A percentile compares a stretch with the other conserved stretches of the same genome.
phyloP scores from a whole-genome alignment of 2,329 filamentous ascomycete genomes.

The Verticillium isaacii region DNA sequence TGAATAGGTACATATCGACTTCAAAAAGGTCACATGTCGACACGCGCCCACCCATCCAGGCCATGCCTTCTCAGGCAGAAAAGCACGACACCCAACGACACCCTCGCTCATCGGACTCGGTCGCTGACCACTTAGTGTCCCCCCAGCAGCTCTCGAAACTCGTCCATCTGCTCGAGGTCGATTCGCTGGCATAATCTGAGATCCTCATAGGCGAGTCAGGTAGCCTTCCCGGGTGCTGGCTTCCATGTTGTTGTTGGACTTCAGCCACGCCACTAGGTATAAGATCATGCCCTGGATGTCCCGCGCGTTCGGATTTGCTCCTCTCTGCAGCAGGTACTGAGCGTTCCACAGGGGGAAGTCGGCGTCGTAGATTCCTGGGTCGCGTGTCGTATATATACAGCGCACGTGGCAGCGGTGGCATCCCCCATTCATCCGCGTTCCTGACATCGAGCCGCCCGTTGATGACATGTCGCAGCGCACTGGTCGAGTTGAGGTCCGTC shows the following conservation, averaged over 20 bases:
- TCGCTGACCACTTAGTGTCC: too few species aligned
- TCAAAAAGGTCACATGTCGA: too few species aligned
- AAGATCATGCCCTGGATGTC: not conserved
- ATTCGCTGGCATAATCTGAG: too few species aligned
- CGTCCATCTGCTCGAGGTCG: not conserved
- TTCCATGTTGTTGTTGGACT: not conserved
- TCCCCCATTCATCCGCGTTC: not conserved
- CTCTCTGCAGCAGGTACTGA: not conserved
- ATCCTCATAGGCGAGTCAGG: too few species aligned
- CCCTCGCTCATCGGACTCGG: not conserved
- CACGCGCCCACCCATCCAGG: too few species aligned
- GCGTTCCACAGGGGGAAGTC: not conserved
- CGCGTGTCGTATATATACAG: not conserved
- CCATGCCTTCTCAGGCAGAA: too few species aligned
- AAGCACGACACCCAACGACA: too few species aligned
- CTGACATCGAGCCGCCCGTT: not conserved
- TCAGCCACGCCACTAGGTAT: not conserved
- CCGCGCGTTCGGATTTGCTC: not conserved
- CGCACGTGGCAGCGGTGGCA: not conserved
- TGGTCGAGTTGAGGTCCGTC: not conserved
- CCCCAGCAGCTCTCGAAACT: not conserved
- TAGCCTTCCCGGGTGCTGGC: not conserved
- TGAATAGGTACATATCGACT: too few species aligned
- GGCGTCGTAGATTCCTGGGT: not conserved
- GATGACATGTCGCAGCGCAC: not conserved